phyloP scores from a whole-genome alignment of 164 flowering plant genomes.

The Vitis riparia region DNA sequence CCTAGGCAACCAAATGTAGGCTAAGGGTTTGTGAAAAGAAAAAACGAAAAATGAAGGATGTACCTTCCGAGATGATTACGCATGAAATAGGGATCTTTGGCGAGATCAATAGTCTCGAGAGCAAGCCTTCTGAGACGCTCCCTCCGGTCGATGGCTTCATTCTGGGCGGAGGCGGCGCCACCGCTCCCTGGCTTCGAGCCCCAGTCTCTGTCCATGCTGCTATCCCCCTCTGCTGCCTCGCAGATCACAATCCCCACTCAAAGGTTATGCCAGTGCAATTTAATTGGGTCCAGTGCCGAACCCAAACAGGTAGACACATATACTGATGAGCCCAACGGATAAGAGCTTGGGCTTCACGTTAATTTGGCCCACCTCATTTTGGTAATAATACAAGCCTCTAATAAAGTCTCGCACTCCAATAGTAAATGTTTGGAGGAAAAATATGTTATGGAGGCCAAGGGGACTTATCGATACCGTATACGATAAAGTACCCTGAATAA shows the following conservation, averaged over 20 bases:
- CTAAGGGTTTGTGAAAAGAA: background rate
- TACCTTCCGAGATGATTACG: constrained; percentile 98
- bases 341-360: too few relatives aligned
- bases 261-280: background rate
- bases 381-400: too few relatives aligned
- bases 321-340: too few relatives aligned
- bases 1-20: background rate
- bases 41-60: background rate
- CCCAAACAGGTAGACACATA: too few relatives aligned
- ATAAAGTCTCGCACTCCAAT: too few relatives aligned
- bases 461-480: too few relatives aligned
- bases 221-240: constrained; percentile 13
- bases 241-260: too few relatives aligned
- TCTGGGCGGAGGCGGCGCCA: constrained; percentile 96
- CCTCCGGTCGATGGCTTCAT: constrained; percentile 93
- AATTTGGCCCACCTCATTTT: too few relatives aligned
- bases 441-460: too few relatives aligned
- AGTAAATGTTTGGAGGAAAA: too few relatives aligned
- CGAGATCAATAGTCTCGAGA: constrained; percentile 94
- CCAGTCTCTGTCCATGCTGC: constrained; percentile 89
- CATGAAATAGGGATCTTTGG: constrained; percentile 98
- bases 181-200: constrained; percentile 98
- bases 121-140: constrained; percentile 91
- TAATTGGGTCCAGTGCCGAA: too few relatives aligned
- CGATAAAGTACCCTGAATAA: too few relatives aligned